Evolutionary conservation across 495 filamentous ascomycete species (phyloP), one percentile per base, ranked within the genome.

Genomic region (Xeromyces bisporus): DNA sequence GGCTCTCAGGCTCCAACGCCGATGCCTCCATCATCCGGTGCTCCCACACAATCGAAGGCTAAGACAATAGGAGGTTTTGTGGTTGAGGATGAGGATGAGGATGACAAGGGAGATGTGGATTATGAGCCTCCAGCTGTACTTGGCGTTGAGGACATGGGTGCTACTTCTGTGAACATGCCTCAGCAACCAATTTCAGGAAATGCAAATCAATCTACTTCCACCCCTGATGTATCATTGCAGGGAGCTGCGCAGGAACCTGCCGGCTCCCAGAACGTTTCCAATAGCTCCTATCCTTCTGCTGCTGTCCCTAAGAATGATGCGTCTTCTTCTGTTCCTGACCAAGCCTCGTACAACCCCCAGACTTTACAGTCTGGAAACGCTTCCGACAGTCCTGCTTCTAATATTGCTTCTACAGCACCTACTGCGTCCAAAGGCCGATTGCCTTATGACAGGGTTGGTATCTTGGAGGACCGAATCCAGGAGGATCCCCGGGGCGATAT

Each of bases 401-500:
- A 50, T 29, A 47, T 58, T 36, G 39, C 48, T 31, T 54, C 46
- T 39, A 51, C 57, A 12, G 53, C 54, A 10, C 46, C 64, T 41
- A 50, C 58, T 18, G 39, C 60, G 26, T 37, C 63, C 31, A 64
- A 58, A 43, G 55, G 67, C 35, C 72, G 77, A 30, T 60, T 84
- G 33, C 72, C 80, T 24, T 70, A 79, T 54, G 82, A 94, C 53
- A 67, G 66, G 32, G 65, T 92, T 41, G 80, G 83, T 7, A 76
- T 87, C 24, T 63, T 94, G 37, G 85, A 97, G 55, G 82, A 91
- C 44, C 68, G 87, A 37, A 77, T 93, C 46, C 72, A 72, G 36
- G 81, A 94, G 41, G 89, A 96, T 49, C 81, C 91, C 16, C 73
- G 77, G 36, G 89, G 86, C 37, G 89, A 94, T 45, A 64, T 87